phyloP scores from a whole-genome alignment of 306 rosid genomes.

The Heteromeles arbutifolia region DNA sequence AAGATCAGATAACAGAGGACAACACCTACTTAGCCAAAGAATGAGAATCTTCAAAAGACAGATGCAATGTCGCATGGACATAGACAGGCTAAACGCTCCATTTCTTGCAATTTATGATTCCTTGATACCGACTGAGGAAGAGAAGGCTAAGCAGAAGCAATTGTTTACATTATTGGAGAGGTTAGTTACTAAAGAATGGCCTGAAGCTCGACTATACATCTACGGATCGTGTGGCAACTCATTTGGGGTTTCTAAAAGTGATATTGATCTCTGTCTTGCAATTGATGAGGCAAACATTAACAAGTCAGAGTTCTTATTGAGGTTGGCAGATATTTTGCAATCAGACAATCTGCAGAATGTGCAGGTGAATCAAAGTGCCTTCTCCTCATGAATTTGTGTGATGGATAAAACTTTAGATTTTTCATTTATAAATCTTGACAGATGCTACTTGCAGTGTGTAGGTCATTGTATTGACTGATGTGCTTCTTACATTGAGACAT shows the following conservation, averaged over 20 bases:
- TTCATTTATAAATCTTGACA: neutral
- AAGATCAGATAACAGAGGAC: constrained; percentile 74
- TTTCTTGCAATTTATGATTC: constrained; percentile 60
- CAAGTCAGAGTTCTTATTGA: constrained; percentile 68
- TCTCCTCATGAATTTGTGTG: constrained; percentile 2
- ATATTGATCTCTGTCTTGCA: constrained; percentile 88
- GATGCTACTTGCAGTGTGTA: neutral
- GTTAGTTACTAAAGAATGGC: constrained; percentile 70
- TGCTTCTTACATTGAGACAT: neutral
- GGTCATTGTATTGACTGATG: neutral
- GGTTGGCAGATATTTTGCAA: constrained; percentile 76
- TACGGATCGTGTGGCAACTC: constrained; percentile 98
- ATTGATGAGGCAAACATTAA: constrained; percentile 57
- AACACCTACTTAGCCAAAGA: constrained; percentile 53
- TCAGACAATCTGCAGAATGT: constrained; percentile 83
- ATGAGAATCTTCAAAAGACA: constrained; percentile 51
- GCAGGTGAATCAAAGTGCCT: constrained; percentile 53
- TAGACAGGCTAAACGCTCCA: constrained; percentile 48
- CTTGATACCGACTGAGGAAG: constrained; percentile 83
- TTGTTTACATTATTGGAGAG: constrained; percentile 57
- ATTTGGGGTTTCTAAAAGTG: constrained; percentile 88
- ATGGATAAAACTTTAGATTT: neutral
- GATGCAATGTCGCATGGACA: constrained; percentile 63
- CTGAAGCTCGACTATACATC: constrained; percentile 64
- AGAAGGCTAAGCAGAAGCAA: constrained; percentile 73